Evolutionary conservation across 2,329 filamentous ascomycete species (phyloP), one percentile per base, ranked within the genome.

Genomic region (Fusarium robinianum): DNA sequence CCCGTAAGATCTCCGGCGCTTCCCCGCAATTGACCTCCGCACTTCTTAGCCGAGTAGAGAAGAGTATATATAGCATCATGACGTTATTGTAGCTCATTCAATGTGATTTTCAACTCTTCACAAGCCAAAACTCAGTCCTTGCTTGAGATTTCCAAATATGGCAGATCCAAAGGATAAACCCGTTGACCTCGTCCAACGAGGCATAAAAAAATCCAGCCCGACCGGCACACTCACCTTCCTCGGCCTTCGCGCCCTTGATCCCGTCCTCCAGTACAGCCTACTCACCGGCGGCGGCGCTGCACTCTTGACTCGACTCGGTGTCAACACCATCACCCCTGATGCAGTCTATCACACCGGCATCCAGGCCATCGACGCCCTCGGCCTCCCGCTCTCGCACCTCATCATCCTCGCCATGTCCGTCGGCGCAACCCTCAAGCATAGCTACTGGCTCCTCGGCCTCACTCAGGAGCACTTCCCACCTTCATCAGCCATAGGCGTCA

Each of bases 361-460:
- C 26, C 31, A 52, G 8, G 19, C 54, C 36, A 25, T 77, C 49
- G 69, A 76, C 53, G 55, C 57, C 18, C 61, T 78, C 3, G 70
- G 69, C 8, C 70, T 83, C 0, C 77, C 75, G 12, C 74, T 72
- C 0, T 75, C 77, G 51, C 68, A 75, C 17, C 64, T 74, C 7
- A 66, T 80, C 31, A 64, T 84, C 7, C 62, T 83, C 5, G 67
- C 64, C 39, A 80, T 84, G 76, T 69, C 75, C 15, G 65, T 72
- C 27, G 80, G 75, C 40, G 72, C 70, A 25, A 68, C 72, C 16
- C 44, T 75, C 18, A 84, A 84, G 67, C 80, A 84, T 46, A 74
- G 77, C 55, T 75, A 76, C 63, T 80, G 78, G 76, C 65, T 76
- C 10, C 58, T 69, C 2, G 55, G 53, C 17, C 62, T 80, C 3